These are phyloP conservation scores for Gastrodia elata DNA, from an alignment of 106 monocot species.

Conservation along the genomic window DNA sequence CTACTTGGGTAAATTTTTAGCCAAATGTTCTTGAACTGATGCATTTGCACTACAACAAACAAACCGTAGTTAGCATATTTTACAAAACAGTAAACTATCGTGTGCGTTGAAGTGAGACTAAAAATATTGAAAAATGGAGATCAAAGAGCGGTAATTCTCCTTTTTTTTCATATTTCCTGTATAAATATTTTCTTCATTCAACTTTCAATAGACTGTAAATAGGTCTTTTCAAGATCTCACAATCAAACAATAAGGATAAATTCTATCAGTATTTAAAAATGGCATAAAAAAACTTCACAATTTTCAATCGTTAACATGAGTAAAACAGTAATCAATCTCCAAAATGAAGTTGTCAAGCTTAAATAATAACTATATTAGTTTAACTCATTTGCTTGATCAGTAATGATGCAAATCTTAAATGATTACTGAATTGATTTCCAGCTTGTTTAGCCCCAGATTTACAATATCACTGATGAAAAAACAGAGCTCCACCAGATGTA, in stretches of 20 bases:
- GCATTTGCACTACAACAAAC: too few relatives aligned
- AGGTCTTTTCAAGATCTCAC: too few relatives aligned
- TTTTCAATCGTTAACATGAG: not conserved
- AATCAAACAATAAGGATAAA: not conserved
- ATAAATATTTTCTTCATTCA: too few relatives aligned
- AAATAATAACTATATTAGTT: not conserved
- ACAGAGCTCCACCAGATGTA: conserved; percentile 4
- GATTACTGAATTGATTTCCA: not conserved
- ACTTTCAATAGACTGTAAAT: too few relatives aligned
- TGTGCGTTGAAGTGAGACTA: too few relatives aligned
- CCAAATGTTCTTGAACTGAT: too few relatives aligned
- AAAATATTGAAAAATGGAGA: too few relatives aligned
- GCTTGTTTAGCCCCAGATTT: not conserved
- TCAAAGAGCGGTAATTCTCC: too few relatives aligned
- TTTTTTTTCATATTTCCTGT: too few relatives aligned
- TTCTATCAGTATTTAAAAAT: not conserved
- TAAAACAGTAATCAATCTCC: not conserved
- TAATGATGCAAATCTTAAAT: conserved; percentile 1
- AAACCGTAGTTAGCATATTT: too few relatives aligned
- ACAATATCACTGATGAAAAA: not conserved
- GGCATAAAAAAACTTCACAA: not conserved
- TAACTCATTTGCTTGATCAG: not conserved
- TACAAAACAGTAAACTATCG: too few relatives aligned
- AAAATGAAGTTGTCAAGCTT: not conserved
- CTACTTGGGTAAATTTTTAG: too few relatives aligned